Conservation (phyloP, 164 flowering plant species). For the Annona squamosa region DNA sequence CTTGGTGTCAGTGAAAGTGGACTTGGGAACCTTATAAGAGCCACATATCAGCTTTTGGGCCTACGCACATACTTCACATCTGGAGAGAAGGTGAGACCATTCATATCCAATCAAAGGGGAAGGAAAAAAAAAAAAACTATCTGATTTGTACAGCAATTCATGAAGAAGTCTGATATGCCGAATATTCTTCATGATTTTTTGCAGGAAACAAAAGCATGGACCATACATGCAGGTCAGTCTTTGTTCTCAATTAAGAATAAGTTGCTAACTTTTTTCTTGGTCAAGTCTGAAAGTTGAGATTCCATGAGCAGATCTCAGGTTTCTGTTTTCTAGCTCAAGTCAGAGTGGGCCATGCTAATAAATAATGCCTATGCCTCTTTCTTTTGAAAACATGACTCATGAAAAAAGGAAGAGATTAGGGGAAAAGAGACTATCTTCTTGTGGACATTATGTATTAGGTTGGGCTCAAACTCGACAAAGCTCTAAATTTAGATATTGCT, state of each 20-base stretch:
- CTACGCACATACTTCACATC: slow-evolving; percentile 90
- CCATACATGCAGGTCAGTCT: slow-evolving; percentile 77
- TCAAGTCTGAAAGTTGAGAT: not conserved
- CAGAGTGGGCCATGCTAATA: not conserved
- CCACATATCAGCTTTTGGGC: slow-evolving; percentile 76
- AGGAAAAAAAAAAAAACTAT: not conserved
- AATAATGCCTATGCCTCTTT: not conserved
- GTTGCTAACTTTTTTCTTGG: not conserved
- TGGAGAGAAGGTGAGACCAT: slow-evolving; percentile 73
- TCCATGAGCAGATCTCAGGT: too few species aligned
- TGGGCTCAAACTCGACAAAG: not conserved
- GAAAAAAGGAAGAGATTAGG: too few species aligned
- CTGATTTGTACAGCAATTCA: slow-evolving; percentile 3
- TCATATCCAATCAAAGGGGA: too few species aligned
- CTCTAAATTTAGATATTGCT: not conserved
- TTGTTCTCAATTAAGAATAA: not conserved
- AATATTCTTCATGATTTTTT: slow-evolving; percentile 6
- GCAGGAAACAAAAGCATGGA: slow-evolving; percentile 99
- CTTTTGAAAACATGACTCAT: not conserved
- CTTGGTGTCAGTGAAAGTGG: slow-evolving; percentile 91
- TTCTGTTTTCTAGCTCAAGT: not conserved
- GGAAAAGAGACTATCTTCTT: too few species aligned
- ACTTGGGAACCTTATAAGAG: slow-evolving; percentile 87
- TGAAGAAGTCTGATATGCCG: not conserved
- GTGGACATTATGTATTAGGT: not conserved